Evolutionary conservation across 768 basidiomycete species (phyloP), one percentile per base, ranked within the genome.

Genomic region (Amanita exitialis): DNA sequence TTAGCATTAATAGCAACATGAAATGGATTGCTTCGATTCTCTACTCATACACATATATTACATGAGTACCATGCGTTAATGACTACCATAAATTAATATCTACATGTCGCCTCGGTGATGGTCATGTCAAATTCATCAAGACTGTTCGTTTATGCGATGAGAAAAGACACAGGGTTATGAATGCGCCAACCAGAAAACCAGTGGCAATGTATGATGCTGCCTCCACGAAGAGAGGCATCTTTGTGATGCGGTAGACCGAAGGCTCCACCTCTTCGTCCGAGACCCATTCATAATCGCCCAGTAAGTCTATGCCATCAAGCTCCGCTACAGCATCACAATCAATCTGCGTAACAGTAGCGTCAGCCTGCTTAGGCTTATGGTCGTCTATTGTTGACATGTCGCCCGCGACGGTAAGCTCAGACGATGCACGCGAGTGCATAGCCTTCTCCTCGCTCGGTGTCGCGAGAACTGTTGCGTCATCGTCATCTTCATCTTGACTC

Each of bases 181-280:
- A 75, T 21, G 79, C 71, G 38, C 80, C 80, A 42, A 80, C 64
- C 30, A 80, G 64, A 56, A 80, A 72, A 49, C 78, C 79, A 20
- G 78, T 51, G 74, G 78, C 61, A 47, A 76, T 62, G 58, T 70
- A 73, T 44, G 75, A 76, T 47, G 74, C 72, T 42, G 70, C 66
- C 53, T 63, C 56, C 36, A 56, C 30, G 63, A 63, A 56, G 57
- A 60, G 34, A 61, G 51, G 42, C 54, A 60, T 32, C 36, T 44
- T 47, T 55, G 56, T 47, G 48, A 59, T 5, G 10, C 20, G 23
- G 9, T 12, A 30, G 18, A 37, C 21, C 20, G 34, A 10, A 10
- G 5, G 34, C 42, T 53, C 47, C 9, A 16, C n/a, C 32, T 32
- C 25, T 38, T 52, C 53, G 12, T 49, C 43, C 16, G 21, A 48